Evolutionary conservation across 2,329 filamentous ascomycete genomes (phyloP), one percentile per base, ranked within the genome.

Genomic region (Onygenales sp.): DNA sequence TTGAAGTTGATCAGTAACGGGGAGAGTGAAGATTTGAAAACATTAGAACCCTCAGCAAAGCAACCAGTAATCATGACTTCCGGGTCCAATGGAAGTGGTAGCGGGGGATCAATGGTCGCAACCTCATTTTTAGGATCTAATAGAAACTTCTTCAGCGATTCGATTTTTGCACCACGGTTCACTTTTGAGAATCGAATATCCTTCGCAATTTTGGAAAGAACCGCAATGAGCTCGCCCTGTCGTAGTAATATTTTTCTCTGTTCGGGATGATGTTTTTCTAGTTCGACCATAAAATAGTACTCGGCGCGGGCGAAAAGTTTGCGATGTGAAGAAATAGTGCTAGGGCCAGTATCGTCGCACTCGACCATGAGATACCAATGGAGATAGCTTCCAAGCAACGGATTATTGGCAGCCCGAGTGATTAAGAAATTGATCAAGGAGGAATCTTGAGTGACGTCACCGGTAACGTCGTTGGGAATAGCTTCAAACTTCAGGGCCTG

Each of bases 301-400:
- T 93, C 91, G 7, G 98, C 88, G 62, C 92, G 90, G 32, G 88
- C 86, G 69, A 95, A 98, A 14, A 97, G 83, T 57, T 88, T 87
- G 45, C 88, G 86, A 64, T 92, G 86, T 54, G 85, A 83, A 4
- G 82, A 77, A 21, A 83, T 79, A 61, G 91, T 88, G 43, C 89
- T 86, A 3, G 83, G 82, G 59, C 86, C 90, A 41, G 73, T 70
- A 66, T 96, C 92, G 61, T 94, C 89, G 61, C 91, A 94, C 71
- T 98, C 94, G 1, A 98, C 93, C 84, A 96, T 96, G 2, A 98
- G 78, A 69, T 97, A 98, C 93, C 93, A 98, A 68, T 96, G 89
- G 52, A 98, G 82, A 71, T 94, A 95, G 66, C 95, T 98, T 33
- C 92, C 93, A 1, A 98, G 79, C 55, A 87, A 85, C 63, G 96